Base-by-base conservation (phyloP, 257 asterid genomes). In the Plantago ovata region DNA sequence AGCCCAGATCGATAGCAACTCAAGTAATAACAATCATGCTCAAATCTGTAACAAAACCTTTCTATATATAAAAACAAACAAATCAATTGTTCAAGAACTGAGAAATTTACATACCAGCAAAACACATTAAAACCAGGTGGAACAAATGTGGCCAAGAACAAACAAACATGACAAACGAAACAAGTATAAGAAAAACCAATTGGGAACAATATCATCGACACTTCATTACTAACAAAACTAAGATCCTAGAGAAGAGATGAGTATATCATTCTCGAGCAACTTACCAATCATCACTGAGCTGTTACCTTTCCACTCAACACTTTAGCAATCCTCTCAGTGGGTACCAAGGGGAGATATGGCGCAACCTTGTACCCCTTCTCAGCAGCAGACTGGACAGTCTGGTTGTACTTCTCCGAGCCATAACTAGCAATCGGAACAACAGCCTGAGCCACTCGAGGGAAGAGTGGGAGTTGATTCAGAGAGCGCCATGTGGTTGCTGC, bases 301-400 rank as follows among this genome's bases (percentile, higher is more conserved):
- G 50, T 68, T 40, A 72, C 66, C 11, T 41, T 51, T 43, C 60
- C 23, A 39, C 74, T 43, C 53, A 88, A 77, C 23, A 81, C 81
- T 74, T 77, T 79, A 10, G 94, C 84, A 33, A 92, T 92, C 83
- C 62, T 89, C 24, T 75, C 86, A 3, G 87, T 80, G 2, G 98
- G 95, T 2, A 84, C 88, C 81, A 86, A 66, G 1, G 97, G 98
- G 45, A 92, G 87, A 78, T 75, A 86, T 0, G 84, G 66, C 0
- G 94, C 90, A 38, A 84, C 81, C 79, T 53, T 80, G 86, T 76
- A 92, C 16, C 98, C 97, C 67, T 80, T 80, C 67, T 73, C 83
- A 3, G 94, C 87, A 9, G 84, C 72, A 38, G 42, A 56, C 38
- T 75, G 86, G 45, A 92, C 95, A 20, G 90, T 72, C 46, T 80